Conservation (phyloP, 768 basidiomycete species). For the Tephrocybe sp. region DNA sequence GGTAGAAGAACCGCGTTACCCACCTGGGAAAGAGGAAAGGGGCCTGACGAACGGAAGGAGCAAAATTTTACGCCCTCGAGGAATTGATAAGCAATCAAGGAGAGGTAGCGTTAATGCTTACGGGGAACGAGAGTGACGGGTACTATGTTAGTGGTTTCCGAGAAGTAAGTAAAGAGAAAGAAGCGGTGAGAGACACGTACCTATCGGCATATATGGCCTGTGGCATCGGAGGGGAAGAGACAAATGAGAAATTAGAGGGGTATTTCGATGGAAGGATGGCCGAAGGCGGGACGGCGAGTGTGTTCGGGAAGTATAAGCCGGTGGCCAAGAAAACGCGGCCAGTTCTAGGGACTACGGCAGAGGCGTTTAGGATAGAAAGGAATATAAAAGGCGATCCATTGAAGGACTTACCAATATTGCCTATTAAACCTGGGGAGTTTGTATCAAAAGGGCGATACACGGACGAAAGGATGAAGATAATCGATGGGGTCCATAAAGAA, state of each 20-base stretch:
- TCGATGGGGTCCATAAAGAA: conserved; percentile 28
- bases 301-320: conserved; percentile 17
- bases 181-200: neutral
- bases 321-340: too few relatives aligned
- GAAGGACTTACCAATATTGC: conserved; percentile 10
- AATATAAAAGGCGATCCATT: too few relatives aligned
- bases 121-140: neutral
- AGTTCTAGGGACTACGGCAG: conserved; percentile 9
- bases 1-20: too few relatives aligned
- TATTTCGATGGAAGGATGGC: too few relatives aligned
- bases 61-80: neutral
- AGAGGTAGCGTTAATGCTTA: neutral
- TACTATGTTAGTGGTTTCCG: neutral
- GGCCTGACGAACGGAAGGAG: conserved; percentile 8
- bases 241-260: neutral
- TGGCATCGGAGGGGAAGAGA: too few relatives aligned
- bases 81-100: too few relatives aligned
- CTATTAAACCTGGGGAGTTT: conserved; percentile 13
- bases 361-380: conserved; percentile 18
- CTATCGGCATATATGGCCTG: neutral
- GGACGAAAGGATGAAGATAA: conserved; percentile 14
- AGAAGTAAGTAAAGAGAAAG: neutral
- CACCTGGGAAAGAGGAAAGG: too few relatives aligned
- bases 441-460: conserved; percentile 20
- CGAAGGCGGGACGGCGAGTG: too few relatives aligned